A percentile compares a stretch with the other conserved stretches of the same genome.
Evolutionary conservation across 2,329 filamentous ascomycete genomes (phyloP).

Genomic region (Pseudopyrenochaeta lycopersici): DNA sequence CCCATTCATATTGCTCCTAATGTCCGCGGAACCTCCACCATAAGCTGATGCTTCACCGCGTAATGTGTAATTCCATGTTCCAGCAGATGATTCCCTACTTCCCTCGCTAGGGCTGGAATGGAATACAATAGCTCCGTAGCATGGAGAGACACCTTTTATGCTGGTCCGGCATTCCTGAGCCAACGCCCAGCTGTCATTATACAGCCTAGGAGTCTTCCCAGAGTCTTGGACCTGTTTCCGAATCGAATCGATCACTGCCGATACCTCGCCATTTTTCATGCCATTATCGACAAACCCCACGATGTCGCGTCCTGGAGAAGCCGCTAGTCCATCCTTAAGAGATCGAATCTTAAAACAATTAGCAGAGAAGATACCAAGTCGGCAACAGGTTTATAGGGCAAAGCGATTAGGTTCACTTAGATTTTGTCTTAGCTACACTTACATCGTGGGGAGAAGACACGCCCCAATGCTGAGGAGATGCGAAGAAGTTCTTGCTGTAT

Average conservation of each 20-base stretch:
- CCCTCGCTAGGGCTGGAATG: slow-evolving; percentile 43
- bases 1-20: slow-evolving; percentile 21
- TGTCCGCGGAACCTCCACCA: slow-evolving; percentile 11
- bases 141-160: slow-evolving; percentile 17
- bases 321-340: slow-evolving; percentile 23
- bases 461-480: slow-evolving; percentile 27
- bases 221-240: slow-evolving; percentile 22
- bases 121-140: slow-evolving; percentile 32
- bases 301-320: slow-evolving; percentile 19
- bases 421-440: slow-evolving; percentile 10
- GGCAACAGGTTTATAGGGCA: not conserved
- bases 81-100: slow-evolving; percentile 15
- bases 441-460: slow-evolving; percentile 30
- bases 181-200: slow-evolving; percentile 16
- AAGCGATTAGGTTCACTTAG: too few relatives aligned
- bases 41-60: slow-evolving; percentile 11
- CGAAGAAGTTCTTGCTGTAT: slow-evolving; percentile 35
- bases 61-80: slow-evolving; percentile 38
- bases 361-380: not conserved
- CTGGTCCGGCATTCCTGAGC: slow-evolving; percentile 21
- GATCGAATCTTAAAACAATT: slow-evolving; percentile 23
- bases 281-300: slow-evolving; percentile 38
- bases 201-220: slow-evolving; percentile 24
- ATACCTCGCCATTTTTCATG: slow-evolving; percentile 28
- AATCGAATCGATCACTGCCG: slow-evolving; percentile 29